Conservation (phyloP, 768 basidiomycete species). For the Boletus huronensis region DNA sequence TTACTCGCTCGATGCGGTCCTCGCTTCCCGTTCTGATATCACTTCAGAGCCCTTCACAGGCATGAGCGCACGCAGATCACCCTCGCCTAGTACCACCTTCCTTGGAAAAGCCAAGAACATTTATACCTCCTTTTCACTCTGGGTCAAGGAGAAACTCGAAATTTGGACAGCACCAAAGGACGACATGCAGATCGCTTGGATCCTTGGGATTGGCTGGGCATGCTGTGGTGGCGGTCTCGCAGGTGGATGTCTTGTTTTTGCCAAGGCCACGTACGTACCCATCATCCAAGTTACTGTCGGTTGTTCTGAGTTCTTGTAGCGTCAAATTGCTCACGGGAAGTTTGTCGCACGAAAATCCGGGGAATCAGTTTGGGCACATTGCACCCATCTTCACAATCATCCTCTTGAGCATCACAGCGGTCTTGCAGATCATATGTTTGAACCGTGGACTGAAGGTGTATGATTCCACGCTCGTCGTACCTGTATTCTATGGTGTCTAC, state of each 20-base stretch:
- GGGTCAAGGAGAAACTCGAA: slow-evolving; percentile 64
- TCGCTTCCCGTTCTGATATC: slow-evolving; percentile 67
- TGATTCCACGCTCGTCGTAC: slow-evolving; percentile 88
- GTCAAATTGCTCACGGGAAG: slow-evolving; percentile 77
- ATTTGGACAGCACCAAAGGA: slow-evolving; percentile 73
- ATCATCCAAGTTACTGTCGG: background rate
- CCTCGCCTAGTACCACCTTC: slow-evolving; percentile 20
- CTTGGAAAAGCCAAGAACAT: slow-evolving; percentile 34
- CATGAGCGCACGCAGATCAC: slow-evolving; percentile 32
- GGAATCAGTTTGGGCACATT: slow-evolving; percentile 82
- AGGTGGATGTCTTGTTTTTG: slow-evolving; percentile 86
- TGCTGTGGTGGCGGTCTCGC: slow-evolving; percentile 89
- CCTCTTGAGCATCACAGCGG: slow-evolving; percentile 63
- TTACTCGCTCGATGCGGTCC: slow-evolving; percentile 68
- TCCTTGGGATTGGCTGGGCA: slow-evolving; percentile 91
- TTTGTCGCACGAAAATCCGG: slow-evolving; percentile 74
- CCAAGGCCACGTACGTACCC: slow-evolving; percentile 39
- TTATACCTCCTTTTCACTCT: slow-evolving; percentile 48
- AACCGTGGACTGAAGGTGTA: slow-evolving; percentile 89
- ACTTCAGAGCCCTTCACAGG: slow-evolving; percentile 52
- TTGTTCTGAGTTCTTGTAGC: slow-evolving; percentile 35
- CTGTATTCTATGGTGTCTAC: slow-evolving; percentile 92
- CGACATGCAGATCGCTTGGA: slow-evolving; percentile 86
- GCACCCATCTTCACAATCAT: slow-evolving; percentile 76
- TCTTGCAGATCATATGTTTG: slow-evolving; percentile 87